Evolutionary conservation across 805 yeast genomes (phyloP).

Genomic region (Phaffomyces opuntiae): DNA sequence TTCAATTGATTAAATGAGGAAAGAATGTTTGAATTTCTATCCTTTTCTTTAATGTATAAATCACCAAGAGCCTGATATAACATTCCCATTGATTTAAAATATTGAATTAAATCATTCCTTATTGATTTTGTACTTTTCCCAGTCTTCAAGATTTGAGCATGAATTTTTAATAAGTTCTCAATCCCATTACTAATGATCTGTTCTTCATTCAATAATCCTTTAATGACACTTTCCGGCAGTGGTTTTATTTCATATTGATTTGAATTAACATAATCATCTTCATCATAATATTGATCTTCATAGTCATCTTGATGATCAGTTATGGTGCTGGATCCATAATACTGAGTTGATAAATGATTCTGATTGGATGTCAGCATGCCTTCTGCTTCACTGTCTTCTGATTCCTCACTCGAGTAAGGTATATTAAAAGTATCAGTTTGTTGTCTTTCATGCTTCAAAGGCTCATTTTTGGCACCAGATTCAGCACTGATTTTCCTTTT

Average conservation of each 20-base stretch:
- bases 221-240: slow-evolving; percentile 9
- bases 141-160: slow-evolving; percentile 21
- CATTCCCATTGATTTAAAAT: slow-evolving; percentile 30
- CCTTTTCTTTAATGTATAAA: slow-evolving; percentile 30
- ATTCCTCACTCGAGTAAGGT: slow-evolving; percentile 6
- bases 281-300: neutral
- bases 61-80: slow-evolving; percentile 35
- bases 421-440: slow-evolving; percentile 2
- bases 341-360: too few species aligned
- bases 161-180: slow-evolving; percentile 16
- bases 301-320: neutral
- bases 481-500: too few species aligned
- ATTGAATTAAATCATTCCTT: slow-evolving; percentile 25
- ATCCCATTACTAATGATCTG: slow-evolving; percentile 10
- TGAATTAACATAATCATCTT: neutral
- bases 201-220: slow-evolving; percentile 16
- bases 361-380: too few species aligned
- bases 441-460: neutral
- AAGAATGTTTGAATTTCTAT: slow-evolving; percentile 21
- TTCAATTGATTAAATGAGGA: slow-evolving; percentile 34
- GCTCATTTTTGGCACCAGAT: neutral
- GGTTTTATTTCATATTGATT: neutral
- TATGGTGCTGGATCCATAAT: neutral
- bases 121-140: slow-evolving; percentile 28
- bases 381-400: neutral